phyloP scores from a whole-genome alignment of 2,329 filamentous ascomycete species.

The Gnomoniopsis smithogilvyi region DNA sequence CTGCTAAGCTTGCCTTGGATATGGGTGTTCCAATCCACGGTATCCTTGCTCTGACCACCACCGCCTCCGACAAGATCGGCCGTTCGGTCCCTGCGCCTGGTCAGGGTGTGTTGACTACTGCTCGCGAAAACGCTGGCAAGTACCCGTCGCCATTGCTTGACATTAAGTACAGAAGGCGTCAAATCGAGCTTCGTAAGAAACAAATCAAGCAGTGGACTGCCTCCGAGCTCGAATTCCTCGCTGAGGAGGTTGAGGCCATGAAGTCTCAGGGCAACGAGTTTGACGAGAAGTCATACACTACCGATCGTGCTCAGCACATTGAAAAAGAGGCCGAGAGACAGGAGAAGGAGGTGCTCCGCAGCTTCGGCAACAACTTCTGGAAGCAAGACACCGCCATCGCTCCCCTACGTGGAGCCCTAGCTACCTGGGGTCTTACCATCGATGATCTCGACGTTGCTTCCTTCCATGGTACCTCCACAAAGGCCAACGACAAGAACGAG shows the following conservation, averaged over 20 bases:
- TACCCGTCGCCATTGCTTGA: constrained; percentile 95
- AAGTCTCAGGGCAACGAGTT: constrained; percentile 74
- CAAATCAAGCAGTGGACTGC: constrained; percentile 98
- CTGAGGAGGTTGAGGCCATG: constrained; percentile 90
- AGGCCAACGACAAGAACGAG: constrained; percentile 99
- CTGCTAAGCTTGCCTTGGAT: constrained; percentile 87
- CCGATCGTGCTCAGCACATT: constrained; percentile 82
- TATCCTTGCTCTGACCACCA: constrained; percentile 88
- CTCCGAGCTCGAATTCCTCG: constrained; percentile 86
- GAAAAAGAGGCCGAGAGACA: constrained; percentile 85
- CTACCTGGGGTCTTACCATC: constrained; percentile 96
- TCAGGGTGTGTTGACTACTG: constrained; percentile 93
- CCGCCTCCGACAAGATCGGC: constrained; percentile 98
- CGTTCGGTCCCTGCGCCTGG: constrained; percentile 95
- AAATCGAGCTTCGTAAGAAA: constrained; percentile 89
- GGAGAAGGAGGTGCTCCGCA: constrained; percentile 88
- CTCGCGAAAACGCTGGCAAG: constrained; percentile 84
- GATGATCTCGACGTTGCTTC: constrained; percentile 94
- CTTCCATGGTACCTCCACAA: constrained; percentile 98
- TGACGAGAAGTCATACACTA: constrained; percentile 78
- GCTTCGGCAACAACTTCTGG: constrained; percentile 98
- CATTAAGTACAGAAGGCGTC: constrained; percentile 94
- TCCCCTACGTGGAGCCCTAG: constrained; percentile 90
- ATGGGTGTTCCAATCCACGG: constrained; percentile 99
- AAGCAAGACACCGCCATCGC: constrained; percentile 92